Evolutionary conservation across 768 basidiomycete species (phyloP).

Genomic region (Amanita brunnescens): DNA sequence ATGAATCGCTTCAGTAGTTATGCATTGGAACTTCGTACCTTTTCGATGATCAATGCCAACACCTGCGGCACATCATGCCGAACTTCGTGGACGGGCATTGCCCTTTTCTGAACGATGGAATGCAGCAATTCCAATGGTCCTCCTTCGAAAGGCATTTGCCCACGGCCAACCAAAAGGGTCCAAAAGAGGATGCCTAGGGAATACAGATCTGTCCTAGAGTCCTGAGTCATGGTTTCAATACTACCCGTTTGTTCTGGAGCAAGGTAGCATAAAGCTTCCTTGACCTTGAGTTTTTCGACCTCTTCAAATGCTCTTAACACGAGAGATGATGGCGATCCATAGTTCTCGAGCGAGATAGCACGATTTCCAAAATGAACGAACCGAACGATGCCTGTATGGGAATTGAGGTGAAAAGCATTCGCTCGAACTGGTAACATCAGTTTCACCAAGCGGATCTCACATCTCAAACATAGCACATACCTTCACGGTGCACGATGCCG

Average conservation of each 20-base stretch:
- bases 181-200: slow-evolving; percentile 67
- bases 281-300: slow-evolving; percentile 57
- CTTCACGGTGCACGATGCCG: slow-evolving; percentile 63
- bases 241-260: slow-evolving; percentile 74
- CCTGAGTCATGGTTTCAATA: slow-evolving; percentile 62
- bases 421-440: slow-evolving; percentile 43
- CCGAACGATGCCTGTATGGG: slow-evolving; percentile 59
- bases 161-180: slow-evolving; percentile 66
- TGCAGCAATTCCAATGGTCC: slow-evolving; percentile 56
- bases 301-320: slow-evolving; percentile 56
- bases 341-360: slow-evolving; percentile 60
- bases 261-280: slow-evolving; percentile 67
- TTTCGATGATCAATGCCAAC: slow-evolving; percentile 61
- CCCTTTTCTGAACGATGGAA: slow-evolving; percentile 62
- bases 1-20: not conserved
- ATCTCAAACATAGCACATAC: slow-evolving; percentile 19
- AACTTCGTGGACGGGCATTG: slow-evolving; percentile 70
- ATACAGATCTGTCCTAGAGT: slow-evolving; percentile 69
- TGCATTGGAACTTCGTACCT: slow-evolving; percentile 25
- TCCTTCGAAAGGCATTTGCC: slow-evolving; percentile 55
- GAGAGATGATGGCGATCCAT: slow-evolving; percentile 62
- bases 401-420: slow-evolving; percentile 68
- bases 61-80: slow-evolving; percentile 67
- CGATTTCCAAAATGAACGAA: slow-evolving; percentile 72
- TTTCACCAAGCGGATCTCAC: slow-evolving; percentile 4